phyloP scores from a whole-genome alignment of 768 basidiomycete species.

The Suillus subalutaceus region DNA sequence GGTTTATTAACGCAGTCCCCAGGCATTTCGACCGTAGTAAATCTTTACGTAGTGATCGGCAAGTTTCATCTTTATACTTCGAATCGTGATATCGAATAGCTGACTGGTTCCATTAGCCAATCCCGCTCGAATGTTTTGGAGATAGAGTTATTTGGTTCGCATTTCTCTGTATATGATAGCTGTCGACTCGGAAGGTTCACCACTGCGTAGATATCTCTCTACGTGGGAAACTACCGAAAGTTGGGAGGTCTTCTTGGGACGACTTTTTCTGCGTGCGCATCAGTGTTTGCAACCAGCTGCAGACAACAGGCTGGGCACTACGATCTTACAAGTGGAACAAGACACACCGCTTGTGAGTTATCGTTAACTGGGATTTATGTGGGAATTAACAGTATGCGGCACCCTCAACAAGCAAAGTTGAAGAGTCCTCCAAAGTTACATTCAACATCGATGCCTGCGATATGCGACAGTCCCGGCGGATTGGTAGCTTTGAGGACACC shows the following conservation, averaged over 20 bases:
- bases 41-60: not conserved
- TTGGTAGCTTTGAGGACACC: not conserved
- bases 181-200: not conserved
- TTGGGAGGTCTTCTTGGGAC: not conserved
- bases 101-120: not conserved
- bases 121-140: not conserved
- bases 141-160: not conserved
- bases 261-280: conserved; percentile 3
- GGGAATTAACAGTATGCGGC: not conserved
- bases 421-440: not conserved
- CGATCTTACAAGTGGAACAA: conserved; percentile 3
- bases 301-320: conserved; percentile 2
- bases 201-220: not conserved
- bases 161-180: not conserved
- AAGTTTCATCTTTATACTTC: not conserved
- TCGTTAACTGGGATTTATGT: not conserved
- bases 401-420: not conserved
- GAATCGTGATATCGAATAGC: not conserved
- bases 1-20: not conserved
- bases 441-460: not conserved
- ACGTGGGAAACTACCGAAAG: not conserved
- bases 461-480: not conserved
- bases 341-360: not conserved
- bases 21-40: not conserved
- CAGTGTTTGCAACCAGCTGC: not conserved